phyloP scores from a whole-genome alignment of 129 eudicot species.

The Rutidosis leptorrhynchoides region DNA sequence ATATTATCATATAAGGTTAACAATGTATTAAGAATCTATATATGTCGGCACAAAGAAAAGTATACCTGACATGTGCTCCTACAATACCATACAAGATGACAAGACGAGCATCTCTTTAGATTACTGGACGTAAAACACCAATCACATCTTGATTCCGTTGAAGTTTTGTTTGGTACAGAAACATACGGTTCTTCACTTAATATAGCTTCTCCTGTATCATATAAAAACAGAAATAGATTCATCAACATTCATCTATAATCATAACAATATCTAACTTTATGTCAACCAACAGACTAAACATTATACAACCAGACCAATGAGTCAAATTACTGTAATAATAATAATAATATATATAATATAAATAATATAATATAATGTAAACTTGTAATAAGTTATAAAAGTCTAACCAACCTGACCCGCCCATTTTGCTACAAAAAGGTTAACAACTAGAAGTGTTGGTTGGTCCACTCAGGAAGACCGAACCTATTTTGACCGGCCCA shows the following conservation, averaged over 20 bases:
- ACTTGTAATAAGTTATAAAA: neutral
- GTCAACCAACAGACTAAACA: neutral
- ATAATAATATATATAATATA: too few species aligned
- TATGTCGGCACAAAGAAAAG: neutral
- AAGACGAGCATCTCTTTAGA: conserved; percentile 81
- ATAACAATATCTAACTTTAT: neutral
- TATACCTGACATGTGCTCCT: conserved; percentile 84
- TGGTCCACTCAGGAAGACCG: neutral
- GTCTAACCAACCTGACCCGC: neutral
- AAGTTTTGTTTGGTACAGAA: conserved; percentile 66
- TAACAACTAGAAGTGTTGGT: neutral
- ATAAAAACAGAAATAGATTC: neutral
- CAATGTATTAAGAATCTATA: neutral
- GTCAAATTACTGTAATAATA: neutral
- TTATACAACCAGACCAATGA: neutral
- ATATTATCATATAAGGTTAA: neutral
- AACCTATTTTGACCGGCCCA: neutral
- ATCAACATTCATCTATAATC: conserved; percentile 17
- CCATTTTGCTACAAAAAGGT: neutral
- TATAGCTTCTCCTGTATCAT: conserved; percentile 62
- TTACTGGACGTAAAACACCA: conserved; percentile 63
- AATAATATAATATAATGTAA: neutral
- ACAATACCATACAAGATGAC: conserved; percentile 87
- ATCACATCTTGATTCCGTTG: conserved; percentile 56
- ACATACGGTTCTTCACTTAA: conserved; percentile 78